phyloP scores from a whole-genome alignment of 192 early-diverging fungal genomes.

The Linnemannia hyalina region DNA sequence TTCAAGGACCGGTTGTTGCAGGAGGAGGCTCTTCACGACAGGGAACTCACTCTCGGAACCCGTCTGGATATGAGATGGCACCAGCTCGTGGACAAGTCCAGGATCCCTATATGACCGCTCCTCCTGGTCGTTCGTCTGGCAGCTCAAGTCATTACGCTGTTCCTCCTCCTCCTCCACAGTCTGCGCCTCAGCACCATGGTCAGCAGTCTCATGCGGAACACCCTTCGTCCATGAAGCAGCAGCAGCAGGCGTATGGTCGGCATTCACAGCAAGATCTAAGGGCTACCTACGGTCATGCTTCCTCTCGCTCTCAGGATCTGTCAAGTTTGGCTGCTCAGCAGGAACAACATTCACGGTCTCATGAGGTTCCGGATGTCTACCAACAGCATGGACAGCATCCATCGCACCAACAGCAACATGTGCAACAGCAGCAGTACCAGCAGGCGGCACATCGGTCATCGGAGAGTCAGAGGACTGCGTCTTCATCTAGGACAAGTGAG shows the following conservation, averaged over 20 bases:
- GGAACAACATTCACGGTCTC: slow-evolving; percentile 18
- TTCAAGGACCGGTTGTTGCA: slow-evolving; percentile 5
- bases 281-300: slow-evolving; percentile 19
- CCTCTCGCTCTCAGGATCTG: slow-evolving; percentile 33
- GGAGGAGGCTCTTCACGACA: neutral
- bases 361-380: neutral
- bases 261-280: slow-evolving; percentile 21
- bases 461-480: neutral
- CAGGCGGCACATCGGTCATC: neutral
- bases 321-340: slow-evolving; percentile 12
- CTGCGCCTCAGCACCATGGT: neutral
- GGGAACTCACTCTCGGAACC: slow-evolving; percentile 24
- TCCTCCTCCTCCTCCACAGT: neutral
- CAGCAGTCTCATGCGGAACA: slow-evolving; percentile 10
- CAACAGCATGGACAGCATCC: slow-evolving; percentile 17
- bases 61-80: slow-evolving; percentile 22
- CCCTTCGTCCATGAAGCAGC: slow-evolving; percentile 10
- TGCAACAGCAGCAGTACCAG: slow-evolving; percentile 17
- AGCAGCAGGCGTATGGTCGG: slow-evolving; percentile 3
- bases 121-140: slow-evolving; percentile 1
- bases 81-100: neutral
- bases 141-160: neutral
- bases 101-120: slow-evolving; percentile 9
- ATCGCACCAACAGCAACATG: neutral
- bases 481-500: slow-evolving; percentile 1